Percentiles rank a stretch among this genome's conserved stretches.
These are phyloP conservation scores for Cercospora berteroae DNA, from an alignment of 2,329 filamentous ascomycete genomes.

Conservation along the genomic window DNA sequence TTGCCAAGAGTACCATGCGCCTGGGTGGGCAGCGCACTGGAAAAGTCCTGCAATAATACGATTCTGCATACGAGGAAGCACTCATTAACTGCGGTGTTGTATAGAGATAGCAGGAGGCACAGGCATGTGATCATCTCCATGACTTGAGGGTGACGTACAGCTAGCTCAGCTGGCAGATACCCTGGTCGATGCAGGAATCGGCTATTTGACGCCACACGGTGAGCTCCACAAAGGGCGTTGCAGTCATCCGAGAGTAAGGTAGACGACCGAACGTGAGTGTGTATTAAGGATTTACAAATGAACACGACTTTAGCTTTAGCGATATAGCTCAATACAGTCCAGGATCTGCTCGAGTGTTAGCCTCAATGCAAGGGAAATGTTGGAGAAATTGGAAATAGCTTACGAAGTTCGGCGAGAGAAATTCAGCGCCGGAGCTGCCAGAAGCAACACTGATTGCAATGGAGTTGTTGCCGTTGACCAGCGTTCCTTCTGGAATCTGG, in stretches of 20 bases:
- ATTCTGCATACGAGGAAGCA: too few species aligned
- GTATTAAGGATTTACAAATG: too few species aligned
- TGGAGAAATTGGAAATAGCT: not conserved
- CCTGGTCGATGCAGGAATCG: not conserved
- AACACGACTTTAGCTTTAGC: too few species aligned
- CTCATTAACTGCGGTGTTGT: not conserved
- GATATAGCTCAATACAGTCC: conserved; percentile 24
- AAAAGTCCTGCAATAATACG: too few species aligned
- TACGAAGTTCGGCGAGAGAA: conserved; percentile 21
- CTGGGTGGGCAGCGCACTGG: too few species aligned
- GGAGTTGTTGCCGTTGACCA: conserved; percentile 13
- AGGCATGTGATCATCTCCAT: not conserved
- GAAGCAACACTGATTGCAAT: conserved; percentile 16
- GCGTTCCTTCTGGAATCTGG: conserved; percentile 2
- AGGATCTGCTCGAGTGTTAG: conserved; percentile 14
- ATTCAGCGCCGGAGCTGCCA: conserved; percentile 6
- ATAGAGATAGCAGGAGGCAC: not conserved
- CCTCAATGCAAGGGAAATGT: not conserved
- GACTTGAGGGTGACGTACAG: not conserved
- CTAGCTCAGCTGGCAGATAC: not conserved
- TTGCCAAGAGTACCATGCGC: conserved; percentile 1
- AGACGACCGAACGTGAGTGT: too few species aligned
- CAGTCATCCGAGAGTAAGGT: too few species aligned
- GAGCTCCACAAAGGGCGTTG: too few species aligned
- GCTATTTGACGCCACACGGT: not conserved